Base-by-base conservation (phyloP, 306 rosid genomes). In the Pyrus pyrifolia region DNA sequence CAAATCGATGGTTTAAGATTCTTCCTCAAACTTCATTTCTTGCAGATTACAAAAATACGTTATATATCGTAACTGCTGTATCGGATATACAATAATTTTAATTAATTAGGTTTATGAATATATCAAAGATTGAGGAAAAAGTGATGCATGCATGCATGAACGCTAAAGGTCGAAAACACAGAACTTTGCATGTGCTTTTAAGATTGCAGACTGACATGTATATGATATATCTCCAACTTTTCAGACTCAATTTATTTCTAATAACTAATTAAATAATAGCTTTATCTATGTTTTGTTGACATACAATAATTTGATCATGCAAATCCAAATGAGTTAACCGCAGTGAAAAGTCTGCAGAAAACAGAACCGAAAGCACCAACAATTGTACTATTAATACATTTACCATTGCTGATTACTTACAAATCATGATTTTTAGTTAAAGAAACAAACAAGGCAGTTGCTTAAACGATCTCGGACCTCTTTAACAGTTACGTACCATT, bases 101-200 rank as follows among this genome's bases (percentile, higher is more conserved):
- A 51, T n/a, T n/a, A n/a, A n/a, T 13, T 51, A 49, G 18, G 14
- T 30, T 27, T 15, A 15, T 63, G 40, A 13, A 21, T 23, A 29
- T 11, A 10, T 73, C 22, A 21, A 46, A 51, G 72, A 66, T 18
- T 23, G 68, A 58, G 6, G 6, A 15, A 76, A 78, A 81, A 71
- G 31, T 42, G 79, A 51, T 51, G 55, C 55, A 51, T 51, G 53
- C 53, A 42, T 61, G 71, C 76, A 77, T 51, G 79, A 72, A 72
- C 21, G 46, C 30, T 11, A 57, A 18, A 22, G 52, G 68, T 70
- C 42, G 61, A 30, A 17, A 73, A 74, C 6, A 73, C 25, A n/a
- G 44, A 73, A 73, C 45, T 38, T 17, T 77, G 72, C 85, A 82
- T 82, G 82, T 82, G 85, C 79, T 14, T 14, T 51, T 52, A 51